These are phyloP conservation scores for Boletus pseudo-olivaceus DNA, from an alignment of 768 basidiomycete genomes.

Conservation along the genomic window DNA sequence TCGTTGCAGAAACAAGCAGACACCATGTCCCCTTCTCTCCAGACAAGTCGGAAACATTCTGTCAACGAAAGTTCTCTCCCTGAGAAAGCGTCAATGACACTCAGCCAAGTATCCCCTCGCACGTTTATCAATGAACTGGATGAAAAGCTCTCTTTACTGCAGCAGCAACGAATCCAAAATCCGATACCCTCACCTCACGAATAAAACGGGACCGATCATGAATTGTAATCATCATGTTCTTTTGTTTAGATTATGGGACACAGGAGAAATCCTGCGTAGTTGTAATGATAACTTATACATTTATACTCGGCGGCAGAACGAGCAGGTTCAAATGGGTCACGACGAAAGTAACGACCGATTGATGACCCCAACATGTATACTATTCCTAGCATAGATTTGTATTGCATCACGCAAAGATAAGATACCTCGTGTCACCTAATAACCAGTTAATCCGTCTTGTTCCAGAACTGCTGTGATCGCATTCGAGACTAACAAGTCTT, in stretches of 20 bases:
- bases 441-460: slow-evolving; percentile 32
- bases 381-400: slow-evolving; percentile 15
- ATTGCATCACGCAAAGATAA: not conserved
- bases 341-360: not conserved
- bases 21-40: not conserved
- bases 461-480: slow-evolving; percentile 41
- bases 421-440: not conserved
- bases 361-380: slow-evolving; percentile 2
- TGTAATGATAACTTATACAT: slow-evolving; percentile 9
- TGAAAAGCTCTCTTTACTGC: slow-evolving; percentile 18
- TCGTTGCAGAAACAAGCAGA: not conserved
- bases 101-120: slow-evolving; percentile 12
- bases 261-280: not conserved
- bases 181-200: not conserved
- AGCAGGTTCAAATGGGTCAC: not conserved
- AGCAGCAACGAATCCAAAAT: slow-evolving; percentile 9
- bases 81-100: not conserved
- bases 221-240: not conserved
- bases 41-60: not conserved
- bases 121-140: slow-evolving; percentile 19
- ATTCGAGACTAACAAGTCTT: slow-evolving; percentile 51
- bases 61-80: not conserved
- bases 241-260: not conserved
- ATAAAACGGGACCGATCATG: not conserved
- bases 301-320: not conserved